Percentiles rank a stretch among this genome's conserved stretches.
These are phyloP conservation scores for Verticillium albo-atrum DNA, from an alignment of 2,329 filamentous ascomycete genomes.

Conservation along the genomic window DNA sequence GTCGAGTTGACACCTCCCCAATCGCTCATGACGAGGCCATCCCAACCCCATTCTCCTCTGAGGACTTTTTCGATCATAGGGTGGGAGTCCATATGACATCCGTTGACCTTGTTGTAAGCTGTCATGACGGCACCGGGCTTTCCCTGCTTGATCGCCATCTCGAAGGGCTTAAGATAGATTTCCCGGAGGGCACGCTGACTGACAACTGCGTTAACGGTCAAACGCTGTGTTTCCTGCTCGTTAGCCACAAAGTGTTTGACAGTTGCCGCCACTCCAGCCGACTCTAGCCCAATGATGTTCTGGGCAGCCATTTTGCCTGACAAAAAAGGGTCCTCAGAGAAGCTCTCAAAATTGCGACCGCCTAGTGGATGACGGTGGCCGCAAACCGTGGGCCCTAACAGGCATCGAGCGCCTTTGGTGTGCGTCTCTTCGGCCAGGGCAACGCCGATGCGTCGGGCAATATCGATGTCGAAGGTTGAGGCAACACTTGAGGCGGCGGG, in stretches of 20 bases:
- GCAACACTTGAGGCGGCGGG: neutral
- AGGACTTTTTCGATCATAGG: slow-evolving; percentile 22
- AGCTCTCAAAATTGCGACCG: slow-evolving; percentile 42
- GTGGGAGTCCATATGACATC: slow-evolving; percentile 35
- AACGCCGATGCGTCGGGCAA: neutral
- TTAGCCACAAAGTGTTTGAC: slow-evolving; percentile 54
- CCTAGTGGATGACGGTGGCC: slow-evolving; percentile 42
- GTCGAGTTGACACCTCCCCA: slow-evolving; percentile 30
- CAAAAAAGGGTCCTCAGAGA: slow-evolving; percentile 41
- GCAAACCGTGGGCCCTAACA: slow-evolving; percentile 55
- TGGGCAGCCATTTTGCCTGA: slow-evolving; percentile 34
- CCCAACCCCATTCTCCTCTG: slow-evolving; percentile 35
- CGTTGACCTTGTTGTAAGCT: slow-evolving; percentile 33
- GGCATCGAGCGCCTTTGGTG: neutral
- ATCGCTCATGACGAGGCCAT: slow-evolving; percentile 33
- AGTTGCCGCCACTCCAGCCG: slow-evolving; percentile 8
- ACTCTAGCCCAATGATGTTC: slow-evolving; percentile 49
- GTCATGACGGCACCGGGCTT: slow-evolving; percentile 31
- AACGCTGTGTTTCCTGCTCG: neutral
- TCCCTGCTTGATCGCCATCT: slow-evolving; percentile 27
- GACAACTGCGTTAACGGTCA: neutral
- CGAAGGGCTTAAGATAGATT: slow-evolving; percentile 30
- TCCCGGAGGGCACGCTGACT: slow-evolving; percentile 1
- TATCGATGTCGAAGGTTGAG: neutral
- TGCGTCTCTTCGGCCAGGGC: neutral